A percentile compares a stretch with the other conserved stretches of the same genome.
phyloP scores from a whole-genome alignment of 1,139 yeast species.

The Saccharomyces hybrid region DNA sequence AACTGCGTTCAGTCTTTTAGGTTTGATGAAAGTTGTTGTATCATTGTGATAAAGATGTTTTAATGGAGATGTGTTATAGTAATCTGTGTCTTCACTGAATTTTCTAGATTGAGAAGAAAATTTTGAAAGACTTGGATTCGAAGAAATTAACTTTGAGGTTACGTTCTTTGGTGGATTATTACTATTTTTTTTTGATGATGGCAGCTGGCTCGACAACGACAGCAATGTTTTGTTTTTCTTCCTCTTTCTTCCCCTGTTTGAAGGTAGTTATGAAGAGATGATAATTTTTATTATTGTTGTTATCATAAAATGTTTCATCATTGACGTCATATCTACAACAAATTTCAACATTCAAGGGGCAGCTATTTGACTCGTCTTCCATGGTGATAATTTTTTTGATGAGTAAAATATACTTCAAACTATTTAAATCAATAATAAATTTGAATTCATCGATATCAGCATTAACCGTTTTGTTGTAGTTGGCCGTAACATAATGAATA shows the following conservation, averaged over 20 bases:
- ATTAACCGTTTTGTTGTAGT: constrained; percentile 21
- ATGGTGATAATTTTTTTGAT: background rate
- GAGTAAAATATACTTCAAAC: constrained; percentile 28
- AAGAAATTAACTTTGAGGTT: background rate
- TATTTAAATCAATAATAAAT: constrained; percentile 25
- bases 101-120: constrained; percentile 12
- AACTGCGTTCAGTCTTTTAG: constrained; percentile 17
- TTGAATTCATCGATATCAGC: constrained; percentile 25
- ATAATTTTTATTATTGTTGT: constrained; percentile 29
- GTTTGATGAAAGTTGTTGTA: constrained; percentile 13
- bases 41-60: constrained; percentile 25
- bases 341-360: constrained; percentile 19
- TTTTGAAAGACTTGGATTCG: background rate
- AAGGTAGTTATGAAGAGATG: constrained; percentile 7
- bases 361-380: constrained; percentile 4
- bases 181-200: background rate
- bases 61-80: constrained; percentile 27
- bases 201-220: constrained; percentile 2
- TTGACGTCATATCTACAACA: constrained; percentile 31
- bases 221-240: background rate
- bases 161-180: background rate
- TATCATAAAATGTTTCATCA: constrained; percentile 30
- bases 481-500: constrained; percentile 28
- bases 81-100: constrained; percentile 27
- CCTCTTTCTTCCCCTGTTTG: constrained; percentile 1